Evolutionary conservation across 352 stramenopile genomes (phyloP), one percentile per base, ranked within the genome.

Genomic region (Phytophthora macrochlamydospora): DNA sequence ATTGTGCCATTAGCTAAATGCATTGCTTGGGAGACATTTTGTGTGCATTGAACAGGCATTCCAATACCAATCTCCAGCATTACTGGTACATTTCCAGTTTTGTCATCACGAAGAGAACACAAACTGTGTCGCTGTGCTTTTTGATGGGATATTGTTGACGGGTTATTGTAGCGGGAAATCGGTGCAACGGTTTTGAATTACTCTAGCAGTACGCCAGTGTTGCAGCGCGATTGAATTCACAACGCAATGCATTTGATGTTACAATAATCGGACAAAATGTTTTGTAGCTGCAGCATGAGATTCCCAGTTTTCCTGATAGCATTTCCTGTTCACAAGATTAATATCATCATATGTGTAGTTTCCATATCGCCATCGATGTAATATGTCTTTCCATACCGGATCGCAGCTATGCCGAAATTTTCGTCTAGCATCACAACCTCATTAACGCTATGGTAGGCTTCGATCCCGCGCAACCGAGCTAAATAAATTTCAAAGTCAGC

Each of bases 1-100:
- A 65, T 65, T 1, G 40, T 37, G 2, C 57, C 57, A 52, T 65
- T 65, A 1, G 57, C 24, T 3, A 58, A 37, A n/a, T 58, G 44
- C 2, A 57, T 18, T n/a, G 24, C 9, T 2, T 30, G 13, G 31
- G 49, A 65, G 12, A 65, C 18, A n/a, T 64, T 64, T 35, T 64
- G 56, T 6, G 48, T 58, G 18, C 57, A 62, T 30, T 56, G 45
- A 14, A 62, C 29, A 0, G 37, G 37, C 9, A 48, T 33, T 4
- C 49, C 48, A 7, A 58, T 28, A 29, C 48, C 53, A 6, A 59
- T 2, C 5, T 31, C n/a, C 31, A 59, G 8, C 11, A 18, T 13
- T 12, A 59, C 50, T 6, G 52, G 38, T 28, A 59, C 3, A 2
- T 38, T 38, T 8, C 29, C 29, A 13, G 52, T 51, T n/a, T 59